Evolutionary conservation across 495 filamentous ascomycete genomes (phyloP).

Genomic region (Daldinia caldariorum): DNA sequence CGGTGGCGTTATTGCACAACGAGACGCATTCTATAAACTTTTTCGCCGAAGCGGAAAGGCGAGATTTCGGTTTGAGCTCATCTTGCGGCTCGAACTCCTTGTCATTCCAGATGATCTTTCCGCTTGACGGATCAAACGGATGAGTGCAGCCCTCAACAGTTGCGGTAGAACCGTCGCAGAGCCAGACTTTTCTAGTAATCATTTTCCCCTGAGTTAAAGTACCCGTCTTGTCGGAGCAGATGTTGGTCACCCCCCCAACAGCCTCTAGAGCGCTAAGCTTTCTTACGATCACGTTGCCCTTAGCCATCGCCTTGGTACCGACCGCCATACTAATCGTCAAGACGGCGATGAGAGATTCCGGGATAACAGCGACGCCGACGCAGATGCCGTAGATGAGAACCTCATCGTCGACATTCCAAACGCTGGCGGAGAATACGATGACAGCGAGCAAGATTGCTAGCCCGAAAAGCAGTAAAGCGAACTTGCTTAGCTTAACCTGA

Average conservation of each 20-base stretch:
- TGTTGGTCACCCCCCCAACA: conserved; percentile 66
- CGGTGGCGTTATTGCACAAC: conserved; percentile 73
- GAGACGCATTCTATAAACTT: conserved; percentile 64
- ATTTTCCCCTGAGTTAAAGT: conserved; percentile 70
- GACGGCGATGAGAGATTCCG: conserved; percentile 78
- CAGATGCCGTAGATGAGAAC: conserved; percentile 74
- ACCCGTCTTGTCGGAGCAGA: conserved; percentile 72
- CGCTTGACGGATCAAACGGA: conserved; percentile 62
- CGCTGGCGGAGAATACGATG: conserved; percentile 70
- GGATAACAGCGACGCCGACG: conserved; percentile 77
- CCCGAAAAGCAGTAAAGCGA: conserved; percentile 73
- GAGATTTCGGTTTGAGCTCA: conserved; percentile 19
- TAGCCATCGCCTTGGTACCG: conserved; percentile 76
- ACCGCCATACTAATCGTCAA: conserved; percentile 80
- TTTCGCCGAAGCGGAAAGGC: conserved; percentile 33
- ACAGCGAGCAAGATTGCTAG: conserved; percentile 76
- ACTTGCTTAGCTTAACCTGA: conserved; percentile 73
- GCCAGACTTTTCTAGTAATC: conserved; percentile 63
- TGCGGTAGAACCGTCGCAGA: conserved; percentile 49
- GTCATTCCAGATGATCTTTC: conserved; percentile 40
- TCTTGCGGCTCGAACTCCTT: conserved; percentile 38
- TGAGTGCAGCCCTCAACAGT: conserved; percentile 54
- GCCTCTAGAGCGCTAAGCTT: conserved; percentile 73
- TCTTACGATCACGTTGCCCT: conserved; percentile 73
- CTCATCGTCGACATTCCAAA: conserved; percentile 67